Evolutionary conservation across 228 moss, liverwort and hornwort species (phyloP).

Genomic region (Sphagnum magellanicum): DNA sequence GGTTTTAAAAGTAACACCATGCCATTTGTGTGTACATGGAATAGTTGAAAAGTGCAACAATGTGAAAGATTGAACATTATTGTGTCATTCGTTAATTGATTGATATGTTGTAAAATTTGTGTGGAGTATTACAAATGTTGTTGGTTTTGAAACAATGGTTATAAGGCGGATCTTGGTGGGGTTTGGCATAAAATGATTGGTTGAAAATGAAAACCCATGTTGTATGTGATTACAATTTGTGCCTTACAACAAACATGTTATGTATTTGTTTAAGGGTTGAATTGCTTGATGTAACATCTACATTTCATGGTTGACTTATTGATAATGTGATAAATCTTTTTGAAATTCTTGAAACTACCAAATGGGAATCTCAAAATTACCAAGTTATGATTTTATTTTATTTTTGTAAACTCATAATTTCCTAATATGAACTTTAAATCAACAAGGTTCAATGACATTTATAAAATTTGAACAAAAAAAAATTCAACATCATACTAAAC

Average conservation of each 20-base stretch:
- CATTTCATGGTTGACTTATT: neutral
- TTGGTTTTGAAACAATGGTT: constrained; percentile 65
- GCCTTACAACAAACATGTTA: neutral
- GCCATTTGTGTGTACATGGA: neutral
- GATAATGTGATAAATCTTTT: neutral
- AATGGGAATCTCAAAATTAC: too few relatives aligned
- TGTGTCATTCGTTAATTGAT: neutral
- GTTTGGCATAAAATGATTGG: constrained; percentile 41
- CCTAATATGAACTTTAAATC: too few relatives aligned
- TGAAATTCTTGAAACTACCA: too few relatives aligned
- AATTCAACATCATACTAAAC: too few relatives aligned
- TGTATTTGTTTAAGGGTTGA: neutral
- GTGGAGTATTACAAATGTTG: constrained; percentile 59
- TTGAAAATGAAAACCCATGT: too few relatives aligned
- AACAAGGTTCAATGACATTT: too few relatives aligned
- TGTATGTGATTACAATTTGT: neutral
- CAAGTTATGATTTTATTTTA: too few relatives aligned
- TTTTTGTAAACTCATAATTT: too few relatives aligned
- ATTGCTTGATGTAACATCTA: too few relatives aligned
- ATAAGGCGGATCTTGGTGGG: constrained; percentile 80
- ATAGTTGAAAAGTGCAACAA: neutral
- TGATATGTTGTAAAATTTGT: neutral
- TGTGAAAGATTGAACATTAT: neutral
- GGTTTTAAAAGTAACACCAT: neutral
- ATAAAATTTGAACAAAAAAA: too few relatives aligned